Conservation (phyloP, 2,329 filamentous ascomycete genomes). For the Ustilaginoidea virens region DNA sequence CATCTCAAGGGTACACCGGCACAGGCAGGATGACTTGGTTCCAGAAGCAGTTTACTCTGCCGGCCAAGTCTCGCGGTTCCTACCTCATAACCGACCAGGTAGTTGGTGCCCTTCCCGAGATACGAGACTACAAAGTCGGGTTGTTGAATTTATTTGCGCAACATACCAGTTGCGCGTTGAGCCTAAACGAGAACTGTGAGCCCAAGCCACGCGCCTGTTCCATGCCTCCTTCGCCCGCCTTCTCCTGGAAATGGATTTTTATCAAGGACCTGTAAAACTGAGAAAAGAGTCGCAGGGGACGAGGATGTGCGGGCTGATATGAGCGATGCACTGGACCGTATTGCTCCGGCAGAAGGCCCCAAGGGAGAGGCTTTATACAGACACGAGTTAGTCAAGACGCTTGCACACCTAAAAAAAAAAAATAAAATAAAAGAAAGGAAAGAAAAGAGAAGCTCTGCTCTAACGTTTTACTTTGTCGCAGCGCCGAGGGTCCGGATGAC, state of each 20-base stretch:
- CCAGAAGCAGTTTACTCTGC: conserved; percentile 74
- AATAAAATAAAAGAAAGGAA: not conserved
- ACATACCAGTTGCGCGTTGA: conserved; percentile 84
- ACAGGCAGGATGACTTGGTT: conserved; percentile 51
- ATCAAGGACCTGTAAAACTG: too few species aligned
- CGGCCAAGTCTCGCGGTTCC: conserved; percentile 60
- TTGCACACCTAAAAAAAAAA: not conserved
- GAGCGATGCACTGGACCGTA: conserved; percentile 81
- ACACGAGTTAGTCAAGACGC: conserved; percentile 33
- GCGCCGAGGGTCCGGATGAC: conserved; percentile 78
- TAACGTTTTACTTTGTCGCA: conserved; percentile 11
- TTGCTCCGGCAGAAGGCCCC: conserved; percentile 64
- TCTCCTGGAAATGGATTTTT: not conserved
- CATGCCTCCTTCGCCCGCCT: not conserved
- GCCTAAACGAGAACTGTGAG: conserved; percentile 76
- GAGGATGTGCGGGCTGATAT: conserved; percentile 79
- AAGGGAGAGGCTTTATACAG: conserved; percentile 64
- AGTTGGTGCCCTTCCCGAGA: conserved; percentile 56
- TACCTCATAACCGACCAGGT: conserved; percentile 82
- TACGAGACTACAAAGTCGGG: conserved; percentile 70
- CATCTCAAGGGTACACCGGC: conserved; percentile 15
- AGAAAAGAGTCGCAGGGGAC: too few species aligned
- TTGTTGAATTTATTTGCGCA: conserved; percentile 84
- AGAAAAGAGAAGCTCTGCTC: not conserved
- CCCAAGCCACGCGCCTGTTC: not conserved